Base-by-base conservation (phyloP, 352 stramenopile species). In the Phytopythium aichiense region DNA sequence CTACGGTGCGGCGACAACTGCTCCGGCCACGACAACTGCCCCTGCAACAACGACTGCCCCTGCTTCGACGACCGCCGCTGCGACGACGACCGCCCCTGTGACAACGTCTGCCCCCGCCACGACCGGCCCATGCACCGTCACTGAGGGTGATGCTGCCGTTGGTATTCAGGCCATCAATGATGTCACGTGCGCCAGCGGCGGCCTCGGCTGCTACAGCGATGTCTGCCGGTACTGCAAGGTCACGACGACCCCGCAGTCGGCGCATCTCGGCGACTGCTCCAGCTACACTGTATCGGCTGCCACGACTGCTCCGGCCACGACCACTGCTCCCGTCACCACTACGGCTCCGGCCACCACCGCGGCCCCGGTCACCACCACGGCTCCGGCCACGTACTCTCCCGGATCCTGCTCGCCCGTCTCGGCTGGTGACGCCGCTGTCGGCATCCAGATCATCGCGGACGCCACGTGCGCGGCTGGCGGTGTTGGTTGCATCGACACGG, bases 161-260 rank as follows among this genome's bases (percentile, higher is more conserved):
- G 74, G 74, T 38, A 76, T 83, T 42, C 63, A 62, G 30, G 68
- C 52, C 5, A 48, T 78, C 35, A 53, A 15, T 7, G 74, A 84
- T 46, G 11, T 37, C 15, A 58, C 57, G 16, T 81, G 74, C 48
- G 55, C 42, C 42, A 30, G 8, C 13, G 76, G 76, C 61, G 73
- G 76, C 3, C 61, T 81, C 38, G 76, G 73, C 11, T 85, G 76
- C 57, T 77, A 58, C 43, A n/a, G 31, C 13, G 50, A 59, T 22
- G 28, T 18, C 15, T 73, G 66, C 55, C 63, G 66, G 16, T 69
- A 54, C 50, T 73, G 66, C 35, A 79, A 77, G 57, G n/a, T 65
- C 16, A 20, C 65, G 0, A 65, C 73, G 16, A 74, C 69, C 0
- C 63, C 67, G 6, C 64, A 80, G 63, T 79, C 74, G 18, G 53